Percentiles rank a stretch among this genome's conserved stretches.
Evolutionary conservation across 495 filamentous ascomycete genomes (phyloP).

Genomic region (Penicillium turbatum): DNA sequence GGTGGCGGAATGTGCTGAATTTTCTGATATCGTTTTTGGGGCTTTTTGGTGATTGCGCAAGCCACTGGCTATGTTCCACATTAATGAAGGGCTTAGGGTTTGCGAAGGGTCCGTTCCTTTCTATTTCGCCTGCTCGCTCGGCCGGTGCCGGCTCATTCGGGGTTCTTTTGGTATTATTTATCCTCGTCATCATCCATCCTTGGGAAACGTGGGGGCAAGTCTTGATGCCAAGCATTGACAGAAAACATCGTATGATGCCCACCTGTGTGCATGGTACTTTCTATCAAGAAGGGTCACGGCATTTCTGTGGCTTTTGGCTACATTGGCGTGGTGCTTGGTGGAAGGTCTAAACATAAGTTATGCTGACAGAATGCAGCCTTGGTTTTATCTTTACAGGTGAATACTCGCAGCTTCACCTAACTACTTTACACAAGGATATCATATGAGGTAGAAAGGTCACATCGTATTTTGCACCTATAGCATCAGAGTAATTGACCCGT

Average conservation of each 20-base stretch:
- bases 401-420: no score
- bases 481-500: conserved; percentile 13
- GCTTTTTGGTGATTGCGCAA: background rate
- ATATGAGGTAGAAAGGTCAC: conserved; percentile 3
- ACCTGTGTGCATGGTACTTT: no score
- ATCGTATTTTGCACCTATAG: conserved; percentile 21
- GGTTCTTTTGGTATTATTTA: no score
- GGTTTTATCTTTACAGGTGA: no score
- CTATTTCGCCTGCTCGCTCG: background rate
- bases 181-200: no score
- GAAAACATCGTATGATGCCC: no score
- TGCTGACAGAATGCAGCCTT: no score
- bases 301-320: no score
- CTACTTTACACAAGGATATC: background rate
- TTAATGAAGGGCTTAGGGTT: background rate
- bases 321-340: no score
- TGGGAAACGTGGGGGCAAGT: background rate
- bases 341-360: no score
- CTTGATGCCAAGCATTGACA: background rate
- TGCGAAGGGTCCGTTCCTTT: background rate
- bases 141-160: background rate
- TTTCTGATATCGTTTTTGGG: background rate
- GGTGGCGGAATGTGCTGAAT: conserved; percentile 8
- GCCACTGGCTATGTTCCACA: background rate
- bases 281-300: no score